Evolutionary conservation across 192 early-diverging fungal species (phyloP), one percentile per base, ranked within the genome.

Genomic region (Coemansia sp.): DNA sequence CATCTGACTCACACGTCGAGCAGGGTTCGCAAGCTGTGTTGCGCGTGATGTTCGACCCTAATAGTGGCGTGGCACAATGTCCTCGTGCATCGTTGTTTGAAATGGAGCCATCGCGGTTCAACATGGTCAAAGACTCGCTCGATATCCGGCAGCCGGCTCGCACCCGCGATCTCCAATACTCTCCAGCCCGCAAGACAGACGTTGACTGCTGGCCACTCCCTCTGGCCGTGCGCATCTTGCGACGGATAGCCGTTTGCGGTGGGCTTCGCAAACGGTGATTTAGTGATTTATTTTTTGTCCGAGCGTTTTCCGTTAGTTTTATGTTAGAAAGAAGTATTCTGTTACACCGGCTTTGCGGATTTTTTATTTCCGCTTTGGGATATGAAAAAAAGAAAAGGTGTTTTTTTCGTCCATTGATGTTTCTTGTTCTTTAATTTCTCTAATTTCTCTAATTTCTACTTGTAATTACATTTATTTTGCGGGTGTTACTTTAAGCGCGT

Each of bases 91-190:
- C 41, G 52, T 59, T 35, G 17, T 55, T 27, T 57, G 55, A 27
- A 39, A 29, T 48, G 25, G 57, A 24, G 25, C 35, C 43, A 6
- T n/a, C 61, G 2, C 64, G 65, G 49, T 77, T 77, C 60, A 32
- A 53, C 22, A 47, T 43, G 9, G 75, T 77, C 54, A 77, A 77
- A 47, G 72, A 77, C 62, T 77, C 75, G 39, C 70, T 77, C 32
- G 75, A 77, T 6, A 68, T 77, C 19, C 57, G 61, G 49, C 65
- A 72, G 37, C 65, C 75, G 8, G 62, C 70, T 15, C 53, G 15
- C 5, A 11, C 14, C 54, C 17, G 29, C 15, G 23, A 14, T 32
- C 27, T 6, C 27, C 23, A 29, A 29, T 23, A 11, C 11, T 17
- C 19, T 15, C 39, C 49, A 32, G 51, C 25, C 14, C 37, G 50